phyloP scores from a whole-genome alignment of 176 grass and related monocot genomes.

The Luzula sylvatica region DNA sequence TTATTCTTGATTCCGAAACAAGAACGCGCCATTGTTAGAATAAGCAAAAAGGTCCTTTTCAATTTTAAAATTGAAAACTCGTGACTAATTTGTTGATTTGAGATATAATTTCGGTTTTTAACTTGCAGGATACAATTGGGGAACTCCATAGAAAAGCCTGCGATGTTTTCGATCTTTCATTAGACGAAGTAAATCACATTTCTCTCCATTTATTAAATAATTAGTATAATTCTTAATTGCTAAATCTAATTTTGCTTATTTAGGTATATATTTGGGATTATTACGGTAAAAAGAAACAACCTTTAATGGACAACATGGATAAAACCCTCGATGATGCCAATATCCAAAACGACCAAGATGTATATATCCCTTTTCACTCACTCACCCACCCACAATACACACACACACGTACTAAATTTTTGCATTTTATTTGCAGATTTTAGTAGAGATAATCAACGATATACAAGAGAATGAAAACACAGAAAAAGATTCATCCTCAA shows the following conservation, averaged over 20 bases:
- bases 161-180: slow-evolving; percentile 68
- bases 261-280: slow-evolving; percentile 94
- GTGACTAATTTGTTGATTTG: not conserved
- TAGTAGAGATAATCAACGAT: slow-evolving; percentile 75
- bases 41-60: slow-evolving; percentile 78
- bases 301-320: slow-evolving; percentile 87
- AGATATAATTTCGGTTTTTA: not conserved
- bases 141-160: slow-evolving; percentile 86
- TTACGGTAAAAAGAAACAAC: slow-evolving; percentile 81
- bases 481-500: slow-evolving; percentile 54
- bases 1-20: slow-evolving; percentile 76
- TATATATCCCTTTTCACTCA: slow-evolving; percentile 38
- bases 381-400: not conserved
- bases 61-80: slow-evolving; percentile 4
- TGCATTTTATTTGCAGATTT: slow-evolving; percentile 57
- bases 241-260: slow-evolving; percentile 16
- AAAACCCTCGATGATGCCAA: slow-evolving; percentile 96
- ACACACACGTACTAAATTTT: not conserved
- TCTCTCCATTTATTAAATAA: not conserved
- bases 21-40: slow-evolving; percentile 77
- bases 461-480: slow-evolving; percentile 59
- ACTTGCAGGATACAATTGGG: slow-evolving; percentile 61
- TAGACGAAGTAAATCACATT: slow-evolving; percentile 52
- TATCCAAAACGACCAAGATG: slow-evolving; percentile 99
- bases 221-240: not conserved